A percentile compares a stretch with the other conserved stretches of the same genome.
Conservation (phyloP, 352 stramenopile genomes). For the Globisporangium emineosum region DNA sequence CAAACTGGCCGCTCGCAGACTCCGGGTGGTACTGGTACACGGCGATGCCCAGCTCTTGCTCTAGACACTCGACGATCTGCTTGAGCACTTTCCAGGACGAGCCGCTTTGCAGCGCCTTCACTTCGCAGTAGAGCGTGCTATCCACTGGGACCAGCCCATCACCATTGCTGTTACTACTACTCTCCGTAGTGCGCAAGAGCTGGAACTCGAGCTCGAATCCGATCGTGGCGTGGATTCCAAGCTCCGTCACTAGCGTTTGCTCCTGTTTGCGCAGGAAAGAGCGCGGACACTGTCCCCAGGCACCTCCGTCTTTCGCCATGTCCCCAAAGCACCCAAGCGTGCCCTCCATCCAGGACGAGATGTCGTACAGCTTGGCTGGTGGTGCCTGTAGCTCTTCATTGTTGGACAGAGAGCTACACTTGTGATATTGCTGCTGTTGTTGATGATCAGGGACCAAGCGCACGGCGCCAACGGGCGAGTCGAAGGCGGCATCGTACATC, state of each 20-base stretch:
- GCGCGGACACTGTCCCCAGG: constrained; percentile 26
- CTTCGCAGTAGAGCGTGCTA: constrained; percentile 26
- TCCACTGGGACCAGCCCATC: constrained; percentile 17
- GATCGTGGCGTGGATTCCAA: constrained; percentile 13
- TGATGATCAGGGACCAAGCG: constrained; percentile 10
- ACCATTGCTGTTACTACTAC: not conserved
- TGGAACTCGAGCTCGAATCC: constrained; percentile 38
- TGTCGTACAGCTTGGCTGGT: constrained; percentile 1
- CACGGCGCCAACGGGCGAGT: constrained; percentile 24
- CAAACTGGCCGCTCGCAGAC: constrained; percentile 27
- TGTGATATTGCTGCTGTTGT: not conserved
- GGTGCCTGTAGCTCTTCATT: not conserved
- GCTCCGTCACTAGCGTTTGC: not conserved
- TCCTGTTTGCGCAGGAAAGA: constrained; percentile 24
- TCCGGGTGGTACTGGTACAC: constrained; percentile 36
- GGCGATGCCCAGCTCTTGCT: constrained; percentile 21
- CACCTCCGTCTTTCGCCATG: constrained; percentile 18
- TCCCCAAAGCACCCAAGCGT: constrained; percentile 24
- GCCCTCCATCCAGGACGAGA: constrained; percentile 19
- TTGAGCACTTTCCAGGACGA: constrained; percentile 21
- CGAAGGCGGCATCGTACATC: constrained; percentile 23
- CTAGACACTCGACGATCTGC: constrained; percentile 23
- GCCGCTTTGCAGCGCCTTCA: constrained; percentile 21
- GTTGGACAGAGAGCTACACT: not conserved
- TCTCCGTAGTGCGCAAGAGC: constrained; percentile 15